Conservation (phyloP, 164 flowering plant genomes). For the Piper betle region DNA sequence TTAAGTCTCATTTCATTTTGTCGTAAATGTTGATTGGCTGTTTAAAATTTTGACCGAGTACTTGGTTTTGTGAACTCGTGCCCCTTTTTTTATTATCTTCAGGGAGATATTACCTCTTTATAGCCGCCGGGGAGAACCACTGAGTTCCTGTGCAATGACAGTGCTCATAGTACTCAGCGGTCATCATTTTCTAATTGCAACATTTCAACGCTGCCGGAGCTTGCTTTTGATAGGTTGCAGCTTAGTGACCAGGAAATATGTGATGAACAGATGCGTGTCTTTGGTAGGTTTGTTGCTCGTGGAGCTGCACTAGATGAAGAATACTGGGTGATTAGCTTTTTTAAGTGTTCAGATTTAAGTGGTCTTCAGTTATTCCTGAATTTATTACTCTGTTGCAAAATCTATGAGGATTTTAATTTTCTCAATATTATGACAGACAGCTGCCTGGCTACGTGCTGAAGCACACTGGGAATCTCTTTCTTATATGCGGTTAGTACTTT, state of each 20-base stretch:
- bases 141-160: conserved; percentile 31
- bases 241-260: conserved; percentile 32
- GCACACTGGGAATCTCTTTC: conserved; percentile 50
- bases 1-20: too few species aligned
- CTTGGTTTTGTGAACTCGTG: too few species aligned
- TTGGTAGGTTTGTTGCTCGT: conserved; percentile 47
- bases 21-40: too few species aligned
- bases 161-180: conserved; percentile 20
- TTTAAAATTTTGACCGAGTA: too few species aligned
- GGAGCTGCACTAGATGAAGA: conserved; percentile 60
- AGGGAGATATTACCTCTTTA: conserved; percentile 31
- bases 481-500: conserved; percentile 37
- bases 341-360: neutral
- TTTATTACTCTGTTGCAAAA: too few species aligned
- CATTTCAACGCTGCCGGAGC: conserved; percentile 29
- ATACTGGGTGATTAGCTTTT: conserved; percentile 34
- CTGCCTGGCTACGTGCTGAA: conserved; percentile 70
- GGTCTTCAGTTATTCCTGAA: neutral
- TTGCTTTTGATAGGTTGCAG: conserved; percentile 40
- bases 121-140: conserved; percentile 20
- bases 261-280: conserved; percentile 22
- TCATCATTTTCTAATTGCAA: conserved; percentile 23
- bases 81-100: conserved; percentile 2
- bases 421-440: conserved; percentile 32
- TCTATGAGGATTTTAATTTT: neutral